Evolutionary conservation across 148 eudicot species (phyloP), one percentile per base, ranked within the genome.

Genomic region (Diospyros lotus): DNA sequence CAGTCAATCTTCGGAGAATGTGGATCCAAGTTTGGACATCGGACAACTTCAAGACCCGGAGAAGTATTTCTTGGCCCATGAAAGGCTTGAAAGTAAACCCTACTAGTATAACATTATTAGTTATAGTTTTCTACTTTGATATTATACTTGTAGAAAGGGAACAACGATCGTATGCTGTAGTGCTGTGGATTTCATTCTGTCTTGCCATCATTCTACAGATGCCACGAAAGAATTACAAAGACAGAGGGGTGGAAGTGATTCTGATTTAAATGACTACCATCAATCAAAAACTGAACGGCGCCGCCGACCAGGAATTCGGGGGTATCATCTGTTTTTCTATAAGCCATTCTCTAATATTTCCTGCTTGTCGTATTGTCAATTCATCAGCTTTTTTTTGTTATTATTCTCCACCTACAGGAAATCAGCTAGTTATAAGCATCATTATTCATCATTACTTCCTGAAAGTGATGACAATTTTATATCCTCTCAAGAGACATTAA

Each of bases 271-370:
- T 77, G 77, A 73, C 52, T 73, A 79, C 65, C 39, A 78, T 65
- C 69, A 65, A 53, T 68, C 82, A 9, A 68, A 52, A 58, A 74
- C 69, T 43, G 79, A 80, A 12, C 79, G 89, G 64, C 79, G 41
- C 12, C 85, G 86, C 6, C 75, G 93, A 60, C 91, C 93, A 67
- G 88, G 89, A 72, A 80, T 86, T 78, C 77, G 80, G 69, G 86
- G 93, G 97, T 89, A 83, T 62, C 17, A 18, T 71, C 63, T 63
- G 9, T 56, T 39, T 63, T 71, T 9, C 39, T 43, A 53, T 70
- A 10, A 11, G 9, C 54, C 28, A 15, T 64, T 41, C 52, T 63
- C 56, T 63, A 7, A 17, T 51, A 62, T 43, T 75, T 48, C 48
- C 18, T 63, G 46, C 74, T 63, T 64, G 59, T 42, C n/a, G 3